Base-by-base conservation (phyloP, 2,329 filamentous ascomycete species). In the Cladophialophora psammophila region DNA sequence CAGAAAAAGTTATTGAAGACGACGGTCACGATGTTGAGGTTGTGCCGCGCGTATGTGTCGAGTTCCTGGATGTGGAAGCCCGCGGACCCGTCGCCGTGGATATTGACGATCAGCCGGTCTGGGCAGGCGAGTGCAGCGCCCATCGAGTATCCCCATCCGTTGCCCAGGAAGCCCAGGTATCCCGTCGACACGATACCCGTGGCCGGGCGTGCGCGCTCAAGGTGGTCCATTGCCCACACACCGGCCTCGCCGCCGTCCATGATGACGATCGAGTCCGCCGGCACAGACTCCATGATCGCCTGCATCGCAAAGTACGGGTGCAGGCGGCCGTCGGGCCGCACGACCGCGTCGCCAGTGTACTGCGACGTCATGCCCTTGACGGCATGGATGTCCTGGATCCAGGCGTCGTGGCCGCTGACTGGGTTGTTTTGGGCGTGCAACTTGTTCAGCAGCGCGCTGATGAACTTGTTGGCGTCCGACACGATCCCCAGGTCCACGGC, bases 11-110 rank as follows among this genome's bases (percentile, higher is more conserved):
- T 83, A 68, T 83, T 83, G 1, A 79, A 74, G 0, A 83, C 74
- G 2, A 83, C 73, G 0, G 81, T 83, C 45, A 83, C 58, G 5
- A 83, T 74, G 6, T 78, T 76, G 34, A 82, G 72, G 0, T 74
- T 71, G 67, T 80, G 78, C 26, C 80, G 76, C 40, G 77, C 77
- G 66, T 78, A 82, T 3, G 80, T 83, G 65, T 83, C 81, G 2
- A 83, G 76, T 67, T 83, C 81, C 61, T 78, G 78, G 52, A 83
- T 74, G 65, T 83, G 78, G 70, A 83, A 82, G 1, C 82, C 81
- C 0, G 79, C 80, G 15, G 75, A 77, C 5, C 81, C 81, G 67
- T 84, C 81, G 8, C 81, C 82, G 48, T 83, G 80, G 3, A 83
- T 74, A 64, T 80, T 82, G 5, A 83, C 72, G 0, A 84, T 73